These are phyloP conservation scores for Acanthamoeba divionensis DNA, from an alignment of 208 protist genomes.

Conservation along the genomic window DNA sequence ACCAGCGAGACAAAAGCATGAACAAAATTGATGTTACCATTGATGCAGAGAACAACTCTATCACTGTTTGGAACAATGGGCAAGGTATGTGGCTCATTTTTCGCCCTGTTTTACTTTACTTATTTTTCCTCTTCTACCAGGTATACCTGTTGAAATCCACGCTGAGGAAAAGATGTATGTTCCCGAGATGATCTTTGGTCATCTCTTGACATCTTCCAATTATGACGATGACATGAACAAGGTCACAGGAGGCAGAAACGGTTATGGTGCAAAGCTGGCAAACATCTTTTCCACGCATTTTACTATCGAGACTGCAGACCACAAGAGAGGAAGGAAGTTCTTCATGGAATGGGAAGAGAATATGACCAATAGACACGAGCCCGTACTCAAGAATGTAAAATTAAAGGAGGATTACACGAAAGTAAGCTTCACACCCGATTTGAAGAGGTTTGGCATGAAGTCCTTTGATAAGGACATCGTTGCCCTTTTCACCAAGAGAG, in stretches of 20 bases:
- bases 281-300: conserved; percentile 99
- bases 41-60: conserved; percentile 86
- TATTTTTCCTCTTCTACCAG: not conserved
- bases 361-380: conserved; percentile 13
- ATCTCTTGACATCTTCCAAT: conserved; percentile 98
- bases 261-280: conserved; percentile 99
- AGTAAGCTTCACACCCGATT: conserved; percentile 89
- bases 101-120: not conserved
- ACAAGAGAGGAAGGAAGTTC: conserved; percentile 64
- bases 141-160: conserved; percentile 95
- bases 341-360: conserved; percentile 53
- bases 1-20: conserved; percentile 91
- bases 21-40: conserved; percentile 89
- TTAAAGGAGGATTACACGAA: conserved; percentile 28
- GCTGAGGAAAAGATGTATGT: conserved; percentile 96
- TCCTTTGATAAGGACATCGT: conserved; percentile 95
- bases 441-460: conserved; percentile 93
- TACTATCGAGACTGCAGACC: conserved; percentile 95
- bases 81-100: conserved; percentile 84
- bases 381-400: not conserved
- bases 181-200: conserved; percentile 99
- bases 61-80: conserved; percentile 98
- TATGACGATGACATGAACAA: conserved; percentile 98
- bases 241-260: conserved; percentile 93
- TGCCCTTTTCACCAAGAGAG: conserved; percentile 94